These are phyloP conservation scores for Mesembryanthemum crystallinum DNA, from an alignment of 148 eudicot genomes.

Conservation along the genomic window DNA sequence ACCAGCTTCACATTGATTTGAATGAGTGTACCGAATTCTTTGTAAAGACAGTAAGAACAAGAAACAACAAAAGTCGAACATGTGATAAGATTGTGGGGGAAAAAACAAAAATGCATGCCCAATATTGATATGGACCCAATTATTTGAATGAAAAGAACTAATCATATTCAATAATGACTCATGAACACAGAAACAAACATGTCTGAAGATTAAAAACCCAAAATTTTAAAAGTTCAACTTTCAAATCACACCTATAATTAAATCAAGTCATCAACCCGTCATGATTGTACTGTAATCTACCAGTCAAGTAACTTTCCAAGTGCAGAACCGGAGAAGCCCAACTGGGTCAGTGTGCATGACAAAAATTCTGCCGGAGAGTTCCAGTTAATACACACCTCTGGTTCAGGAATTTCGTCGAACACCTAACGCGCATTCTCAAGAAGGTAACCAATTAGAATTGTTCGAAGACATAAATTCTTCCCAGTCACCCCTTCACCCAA, in stretches of 20 bases:
- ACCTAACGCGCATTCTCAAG: too few relatives aligned
- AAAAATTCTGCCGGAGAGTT: not conserved
- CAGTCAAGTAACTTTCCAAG: not conserved
- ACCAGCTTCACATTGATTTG: not conserved
- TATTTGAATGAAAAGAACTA: not conserved
- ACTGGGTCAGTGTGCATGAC: not conserved
- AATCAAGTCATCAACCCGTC: too few relatives aligned
- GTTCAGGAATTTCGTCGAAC: not conserved
- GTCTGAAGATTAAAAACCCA: not conserved
- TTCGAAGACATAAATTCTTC: not conserved
- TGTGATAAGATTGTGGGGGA: not conserved
- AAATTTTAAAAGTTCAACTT: too few relatives aligned
- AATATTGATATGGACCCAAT: not conserved
- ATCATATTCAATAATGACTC: not conserved
- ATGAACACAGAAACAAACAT: constrained; percentile 1
- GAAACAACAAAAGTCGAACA: constrained; percentile 16
- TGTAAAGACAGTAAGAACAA: constrained; percentile 14
- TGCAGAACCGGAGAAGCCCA: not conserved
- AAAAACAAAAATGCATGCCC: constrained; percentile 3
- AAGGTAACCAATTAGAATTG: too few relatives aligned
- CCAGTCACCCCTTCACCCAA: too few relatives aligned
- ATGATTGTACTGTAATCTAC: not conserved
- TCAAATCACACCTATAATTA: too few relatives aligned
- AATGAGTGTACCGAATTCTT: constrained; percentile 13
- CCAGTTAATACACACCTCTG: not conserved